phyloP scores from a whole-genome alignment of 192 early-diverging fungal genomes.

The Coemansia sp. region DNA sequence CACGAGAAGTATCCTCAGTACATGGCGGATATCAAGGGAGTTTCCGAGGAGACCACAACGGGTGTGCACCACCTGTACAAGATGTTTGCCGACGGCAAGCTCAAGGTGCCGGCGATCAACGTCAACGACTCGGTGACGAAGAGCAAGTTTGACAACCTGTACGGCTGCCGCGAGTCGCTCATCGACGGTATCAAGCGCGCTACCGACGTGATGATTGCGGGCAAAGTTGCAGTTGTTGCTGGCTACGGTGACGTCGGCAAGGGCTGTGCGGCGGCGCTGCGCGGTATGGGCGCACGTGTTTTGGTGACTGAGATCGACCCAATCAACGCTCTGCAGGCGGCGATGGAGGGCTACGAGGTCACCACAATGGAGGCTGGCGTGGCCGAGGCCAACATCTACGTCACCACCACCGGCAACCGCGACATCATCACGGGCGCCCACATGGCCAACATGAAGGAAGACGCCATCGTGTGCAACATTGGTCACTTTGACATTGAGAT shows the following conservation, averaged over 20 bases:
- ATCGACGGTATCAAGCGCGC: slow-evolving; percentile 99
- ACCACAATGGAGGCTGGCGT: slow-evolving; percentile 98
- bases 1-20: slow-evolving; percentile 94
- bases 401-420: slow-evolving; percentile 98
- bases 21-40: slow-evolving; percentile 83
- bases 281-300: slow-evolving; percentile 98
- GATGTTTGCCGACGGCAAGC: slow-evolving; percentile 94
- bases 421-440: slow-evolving; percentile 95
- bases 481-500: slow-evolving; percentile 99
- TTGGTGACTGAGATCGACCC: slow-evolving; percentile 98
- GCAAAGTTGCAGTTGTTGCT: slow-evolving; percentile 96
- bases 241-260: slow-evolving; percentile 99
- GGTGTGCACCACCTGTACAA: slow-evolving; percentile 99
- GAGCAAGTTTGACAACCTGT: slow-evolving; percentile 99
- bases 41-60: slow-evolving; percentile 99
- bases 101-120: slow-evolving; percentile 99
- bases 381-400: slow-evolving; percentile 92
- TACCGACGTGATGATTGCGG: slow-evolving; percentile 99
- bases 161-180: slow-evolving; percentile 99
- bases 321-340: slow-evolving; percentile 99
- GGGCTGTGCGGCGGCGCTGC: slow-evolving; percentile 96
- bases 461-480: slow-evolving; percentile 99
- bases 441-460: slow-evolving; percentile 95
- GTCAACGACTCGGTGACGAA: slow-evolving; percentile 99
- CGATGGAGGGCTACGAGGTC: slow-evolving; percentile 99